Evolutionary conservation across 2,329 filamentous ascomycete species (phyloP).

Genomic region (Trichoderma polysporum): DNA sequence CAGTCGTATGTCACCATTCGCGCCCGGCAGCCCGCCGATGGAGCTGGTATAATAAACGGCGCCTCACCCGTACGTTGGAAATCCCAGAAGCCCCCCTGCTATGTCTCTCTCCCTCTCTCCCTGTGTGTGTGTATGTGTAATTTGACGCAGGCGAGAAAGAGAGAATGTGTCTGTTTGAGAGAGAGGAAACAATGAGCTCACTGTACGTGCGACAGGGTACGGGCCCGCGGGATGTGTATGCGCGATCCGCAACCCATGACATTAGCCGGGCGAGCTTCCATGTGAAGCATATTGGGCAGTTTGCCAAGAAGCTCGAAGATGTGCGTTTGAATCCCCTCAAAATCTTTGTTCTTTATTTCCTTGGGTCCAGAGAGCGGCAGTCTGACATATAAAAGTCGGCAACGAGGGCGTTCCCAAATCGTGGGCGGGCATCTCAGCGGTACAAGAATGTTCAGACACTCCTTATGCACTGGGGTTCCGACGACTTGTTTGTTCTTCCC

Average conservation of each 20-base stretch:
- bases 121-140: background rate
- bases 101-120: background rate
- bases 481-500: conserved; percentile 58
- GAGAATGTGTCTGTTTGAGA: background rate
- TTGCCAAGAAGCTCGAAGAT: conserved; percentile 55
- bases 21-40: conserved; percentile 48
- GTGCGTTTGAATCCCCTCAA: conserved; percentile 39
- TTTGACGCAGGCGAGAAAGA: background rate
- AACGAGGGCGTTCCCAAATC: conserved; percentile 56
- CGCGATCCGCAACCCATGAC: conserved; percentile 52
- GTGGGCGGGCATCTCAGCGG: conserved; percentile 50
- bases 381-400: conserved; percentile 45
- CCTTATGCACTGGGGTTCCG: conserved; percentile 57
- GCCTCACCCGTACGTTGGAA: conserved; percentile 43
- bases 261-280: conserved; percentile 58
- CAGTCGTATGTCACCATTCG: conserved; percentile 55
- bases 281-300: conserved; percentile 55
- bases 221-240: conserved; percentile 26
- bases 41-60: conserved; percentile 46
- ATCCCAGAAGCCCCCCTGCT: background rate
- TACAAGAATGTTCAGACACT: conserved; percentile 57
- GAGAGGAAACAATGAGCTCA: conserved; percentile 3
- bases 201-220: conserved; percentile 1
- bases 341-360: background rate
- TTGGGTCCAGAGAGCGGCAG: background rate